Conservation (phyloP, 1,139 yeast species). For the Hansenula lynferdii region DNA sequence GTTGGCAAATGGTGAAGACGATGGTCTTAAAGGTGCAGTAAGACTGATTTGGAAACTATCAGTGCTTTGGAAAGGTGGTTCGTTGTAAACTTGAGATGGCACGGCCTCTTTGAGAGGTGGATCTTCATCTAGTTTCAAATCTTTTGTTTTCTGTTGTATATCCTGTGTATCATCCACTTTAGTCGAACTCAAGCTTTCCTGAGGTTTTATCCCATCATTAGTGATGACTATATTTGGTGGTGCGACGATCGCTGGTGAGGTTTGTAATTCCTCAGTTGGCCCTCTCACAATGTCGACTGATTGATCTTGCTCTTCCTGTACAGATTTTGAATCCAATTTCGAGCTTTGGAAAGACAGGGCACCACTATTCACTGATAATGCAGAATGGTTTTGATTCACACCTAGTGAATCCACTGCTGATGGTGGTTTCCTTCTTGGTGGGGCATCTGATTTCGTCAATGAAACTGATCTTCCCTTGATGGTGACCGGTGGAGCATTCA, state of each 20-base stretch:
- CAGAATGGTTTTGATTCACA: background rate
- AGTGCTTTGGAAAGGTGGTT: background rate
- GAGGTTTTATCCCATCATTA: too few relatives aligned
- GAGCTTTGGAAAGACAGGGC: background rate
- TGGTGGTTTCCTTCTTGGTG: slow-evolving; percentile 21
- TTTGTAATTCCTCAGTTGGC: background rate
- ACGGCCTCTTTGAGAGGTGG: too few relatives aligned
- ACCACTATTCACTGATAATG: background rate
- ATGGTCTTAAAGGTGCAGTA: background rate
- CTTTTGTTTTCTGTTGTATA: too few relatives aligned
- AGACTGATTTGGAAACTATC: background rate
- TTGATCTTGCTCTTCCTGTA: background rate
- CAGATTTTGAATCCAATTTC: background rate
- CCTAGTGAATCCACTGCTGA: background rate
- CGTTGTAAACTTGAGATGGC: background rate
- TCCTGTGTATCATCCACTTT: too few relatives aligned
- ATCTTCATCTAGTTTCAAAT: background rate
- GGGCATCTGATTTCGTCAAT: slow-evolving; percentile 10
- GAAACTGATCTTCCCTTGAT: slow-evolving; percentile 21
- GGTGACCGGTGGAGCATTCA: slow-evolving; percentile 21
- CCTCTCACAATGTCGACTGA: background rate
- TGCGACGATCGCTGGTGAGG: too few relatives aligned
- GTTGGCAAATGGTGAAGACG: background rate
- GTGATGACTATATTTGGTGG: too few relatives aligned
- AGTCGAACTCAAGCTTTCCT: too few relatives aligned